Evolutionary conservation across 805 yeast species (phyloP), one percentile per base, ranked within the genome.

Genomic region (Scheffersomyces ergatensis): DNA sequence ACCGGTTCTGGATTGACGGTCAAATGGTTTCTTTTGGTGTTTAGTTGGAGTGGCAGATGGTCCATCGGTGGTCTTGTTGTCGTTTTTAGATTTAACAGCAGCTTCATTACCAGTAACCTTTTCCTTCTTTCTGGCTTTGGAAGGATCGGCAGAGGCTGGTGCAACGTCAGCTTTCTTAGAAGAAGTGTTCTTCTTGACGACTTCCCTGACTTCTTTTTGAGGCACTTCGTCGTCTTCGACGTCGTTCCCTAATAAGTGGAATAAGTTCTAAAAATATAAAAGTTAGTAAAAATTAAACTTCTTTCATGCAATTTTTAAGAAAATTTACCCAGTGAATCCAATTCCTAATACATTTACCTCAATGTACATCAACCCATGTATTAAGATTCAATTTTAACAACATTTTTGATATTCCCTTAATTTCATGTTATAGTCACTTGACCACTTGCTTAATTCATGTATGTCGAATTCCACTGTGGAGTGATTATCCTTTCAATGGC

Each of bases 1-100:
- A 62, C 84, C 88, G 52, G 87, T 63, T 77, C 85, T 86, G 53
- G 92, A 80, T 62, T 82, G 93, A 72, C 95, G 93, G 81, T 92
- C 98, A 46, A 69, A 67, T 57, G 77, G 74, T 64, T 66, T 72
- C 71, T 80, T 80, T 62, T 75, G 70, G 57, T 78, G 63, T 58
- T 78, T 78, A 54, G 73, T 48, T 45, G 80, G 79, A 53, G 80
- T 67, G 42, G 74, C 55, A 45, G 74, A 57, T 55, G 80, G 74
- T 54, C 77, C 78, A 45, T 78, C 72, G 54, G 79, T 81, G 74
- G 77, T 70, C 67, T 77, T 77, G 78, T 93, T 93, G 67, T 83
- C 80, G 62, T 69, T 62, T 75, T 79, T 82, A 77, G 72, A 80
- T 68, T 74, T 82, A 67, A 82, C 70, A 49, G 95, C 96, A 56